phyloP scores from a whole-genome alignment of 192 early-diverging fungal species.

The Coemansia sp. region DNA sequence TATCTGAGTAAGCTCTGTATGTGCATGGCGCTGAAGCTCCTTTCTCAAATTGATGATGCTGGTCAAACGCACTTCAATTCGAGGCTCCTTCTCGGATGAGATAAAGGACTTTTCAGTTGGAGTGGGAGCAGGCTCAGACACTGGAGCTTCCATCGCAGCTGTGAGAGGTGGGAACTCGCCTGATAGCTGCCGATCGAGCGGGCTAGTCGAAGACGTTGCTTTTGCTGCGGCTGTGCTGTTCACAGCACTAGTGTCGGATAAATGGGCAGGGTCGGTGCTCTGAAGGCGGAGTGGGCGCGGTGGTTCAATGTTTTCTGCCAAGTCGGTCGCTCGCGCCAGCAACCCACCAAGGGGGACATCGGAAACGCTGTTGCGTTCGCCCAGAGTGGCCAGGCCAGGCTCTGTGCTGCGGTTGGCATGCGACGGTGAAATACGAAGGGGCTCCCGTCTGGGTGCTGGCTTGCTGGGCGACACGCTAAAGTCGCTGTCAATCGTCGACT shows the following conservation, averaged over 20 bases:
- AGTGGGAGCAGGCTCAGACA: neutral
- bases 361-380: neutral
- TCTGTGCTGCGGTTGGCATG: slow-evolving; percentile 5
- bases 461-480: slow-evolving; percentile 26
- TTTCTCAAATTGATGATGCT: slow-evolving; percentile 78
- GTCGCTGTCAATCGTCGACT: slow-evolving; percentile 33
- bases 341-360: neutral
- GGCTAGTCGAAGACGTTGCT: neutral
- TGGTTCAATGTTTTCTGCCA: slow-evolving; percentile 14
- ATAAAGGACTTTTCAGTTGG: slow-evolving; percentile 19
- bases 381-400: neutral
- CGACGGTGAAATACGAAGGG: slow-evolving; percentile 19
- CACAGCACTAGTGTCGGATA: neutral
- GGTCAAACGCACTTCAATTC: slow-evolving; percentile 76
- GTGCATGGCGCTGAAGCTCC: slow-evolving; percentile 56
- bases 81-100: slow-evolving; percentile 29
- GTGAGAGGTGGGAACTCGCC: slow-evolving; percentile 8
- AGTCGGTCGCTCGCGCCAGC: neutral
- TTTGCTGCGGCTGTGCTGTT: neutral
- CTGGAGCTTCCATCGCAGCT: neutral
- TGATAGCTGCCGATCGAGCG: slow-evolving; percentile 1
- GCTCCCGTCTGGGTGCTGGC: slow-evolving; percentile 3
- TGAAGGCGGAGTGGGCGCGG: neutral
- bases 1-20: slow-evolving; percentile 69
- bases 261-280: neutral